Evolutionary conservation across 371 early-diverging fungal species (phyloP).

Genomic region (Nematocida ironsii): DNA sequence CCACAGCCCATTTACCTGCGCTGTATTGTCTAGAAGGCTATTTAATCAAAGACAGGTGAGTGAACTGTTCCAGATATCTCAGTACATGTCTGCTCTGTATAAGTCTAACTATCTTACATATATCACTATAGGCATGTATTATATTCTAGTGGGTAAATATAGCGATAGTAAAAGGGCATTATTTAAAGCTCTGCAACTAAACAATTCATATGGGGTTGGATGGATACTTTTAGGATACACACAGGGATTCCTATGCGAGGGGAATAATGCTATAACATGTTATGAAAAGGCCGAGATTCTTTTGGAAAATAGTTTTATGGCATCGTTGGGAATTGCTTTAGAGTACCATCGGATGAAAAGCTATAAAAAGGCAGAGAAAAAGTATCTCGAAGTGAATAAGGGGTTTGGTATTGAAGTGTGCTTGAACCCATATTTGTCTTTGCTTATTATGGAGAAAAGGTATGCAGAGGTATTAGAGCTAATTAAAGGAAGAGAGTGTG

Average conservation of each 20-base stretch:
- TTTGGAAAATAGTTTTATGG: conserved; percentile 24
- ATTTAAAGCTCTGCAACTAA: conserved; percentile 47
- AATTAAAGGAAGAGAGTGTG: not conserved
- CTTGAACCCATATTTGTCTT: conserved; percentile 44
- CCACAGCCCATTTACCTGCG: conserved; percentile 36
- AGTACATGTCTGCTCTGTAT: conserved; percentile 46
- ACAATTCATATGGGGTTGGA: conserved; percentile 15
- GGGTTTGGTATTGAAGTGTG: conserved; percentile 21
- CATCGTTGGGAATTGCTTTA: conserved; percentile 44
- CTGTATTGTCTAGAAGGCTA: conserved; percentile 13
- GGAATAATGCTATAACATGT: conserved; percentile 38
- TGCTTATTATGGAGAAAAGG: conserved; percentile 18
- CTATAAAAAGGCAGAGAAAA: conserved; percentile 53
- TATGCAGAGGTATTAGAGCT: conserved; percentile 34
- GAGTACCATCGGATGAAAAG: conserved; percentile 54
- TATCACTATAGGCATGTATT: conserved; percentile 46
- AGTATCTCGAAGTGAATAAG: conserved; percentile 40
- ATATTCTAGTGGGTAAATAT: conserved; percentile 15
- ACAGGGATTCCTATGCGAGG: conserved; percentile 43
- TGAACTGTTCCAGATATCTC: conserved; percentile 50
- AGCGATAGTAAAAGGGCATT: conserved; percentile 41
- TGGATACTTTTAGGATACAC: conserved; percentile 53
- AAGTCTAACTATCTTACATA: conserved; percentile 40
- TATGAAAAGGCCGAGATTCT: conserved; percentile 51
- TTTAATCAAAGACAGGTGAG: conserved; percentile 26